Percentiles rank a stretch among this genome's conserved stretches.
phyloP scores from a whole-genome alignment of 129 eudicot genomes.

The Flaveria linearis region DNA sequence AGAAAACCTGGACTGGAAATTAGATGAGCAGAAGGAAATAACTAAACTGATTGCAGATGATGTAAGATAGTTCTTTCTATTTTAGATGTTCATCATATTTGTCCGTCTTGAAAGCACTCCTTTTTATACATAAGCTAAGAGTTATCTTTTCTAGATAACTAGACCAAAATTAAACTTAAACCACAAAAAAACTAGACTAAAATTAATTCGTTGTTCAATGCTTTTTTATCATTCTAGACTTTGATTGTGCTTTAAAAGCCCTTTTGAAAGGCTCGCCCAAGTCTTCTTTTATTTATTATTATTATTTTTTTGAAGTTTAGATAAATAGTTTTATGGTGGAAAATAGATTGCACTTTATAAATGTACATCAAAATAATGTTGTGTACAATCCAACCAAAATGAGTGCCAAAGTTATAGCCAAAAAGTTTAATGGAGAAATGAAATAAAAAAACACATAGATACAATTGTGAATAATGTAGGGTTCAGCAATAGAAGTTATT shows the following conservation, averaged over 20 bases:
- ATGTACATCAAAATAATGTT: background rate
- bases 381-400: background rate
- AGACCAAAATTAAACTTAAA: no score
- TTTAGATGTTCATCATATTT: background rate
- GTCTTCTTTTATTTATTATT: no score
- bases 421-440: background rate
- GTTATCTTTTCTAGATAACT: background rate
- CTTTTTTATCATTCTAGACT: background rate
- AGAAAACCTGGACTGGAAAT: slow-evolving; percentile 85
- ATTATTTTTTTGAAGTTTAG: no score
- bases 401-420: background rate
- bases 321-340: background rate
- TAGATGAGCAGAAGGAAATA: slow-evolving; percentile 79
- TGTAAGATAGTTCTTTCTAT: slow-evolving; percentile 38
- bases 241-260: background rate
- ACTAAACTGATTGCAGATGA: slow-evolving; percentile 66
- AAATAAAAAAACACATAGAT: background rate
- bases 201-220: no score
- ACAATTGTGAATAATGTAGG: background rate
- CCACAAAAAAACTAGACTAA: no score
- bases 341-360: background rate
- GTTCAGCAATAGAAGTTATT: background rate
- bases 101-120: background rate
- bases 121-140: background rate
- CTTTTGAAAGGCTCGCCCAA: no score